phyloP scores from a whole-genome alignment of 2,329 filamentous ascomycete species.

The Plenodomus biglobosus region DNA sequence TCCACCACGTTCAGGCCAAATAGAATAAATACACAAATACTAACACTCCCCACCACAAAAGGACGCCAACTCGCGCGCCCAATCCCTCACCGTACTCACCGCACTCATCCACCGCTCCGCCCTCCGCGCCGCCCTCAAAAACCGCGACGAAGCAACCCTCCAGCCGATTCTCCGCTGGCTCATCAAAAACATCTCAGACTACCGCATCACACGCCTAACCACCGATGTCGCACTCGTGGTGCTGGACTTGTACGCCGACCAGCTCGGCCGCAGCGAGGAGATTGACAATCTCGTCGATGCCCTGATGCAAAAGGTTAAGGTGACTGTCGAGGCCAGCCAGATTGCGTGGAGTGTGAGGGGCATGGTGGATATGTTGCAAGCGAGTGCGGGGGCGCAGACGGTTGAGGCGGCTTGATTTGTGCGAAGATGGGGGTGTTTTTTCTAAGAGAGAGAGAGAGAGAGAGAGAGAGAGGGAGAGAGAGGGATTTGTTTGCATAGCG shows the following conservation, averaged over 20 bases:
- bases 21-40: slow-evolving; percentile 5
- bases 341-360: slow-evolving; percentile 78
- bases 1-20: neutral
- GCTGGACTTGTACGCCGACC: slow-evolving; percentile 83
- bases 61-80: slow-evolving; percentile 36
- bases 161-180: slow-evolving; percentile 84
- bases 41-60: slow-evolving; percentile 4
- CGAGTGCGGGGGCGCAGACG: slow-evolving; percentile 51
- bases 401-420: neutral
- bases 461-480: too few species aligned
- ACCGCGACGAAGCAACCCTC: slow-evolving; percentile 77
- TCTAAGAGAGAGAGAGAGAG: too few species aligned
- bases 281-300: slow-evolving; percentile 70
- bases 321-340: slow-evolving; percentile 81
- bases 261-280: slow-evolving; percentile 71
- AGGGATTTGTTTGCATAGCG: slow-evolving; percentile 41
- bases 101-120: slow-evolving; percentile 87
- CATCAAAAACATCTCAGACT: slow-evolving; percentile 76
- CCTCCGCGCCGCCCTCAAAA: slow-evolving; percentile 74
- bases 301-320: slow-evolving; percentile 69
- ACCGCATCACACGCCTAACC: slow-evolving; percentile 76
- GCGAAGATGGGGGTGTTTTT: too few species aligned
- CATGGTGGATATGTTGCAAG: slow-evolving; percentile 80
- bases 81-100: slow-evolving; percentile 73
- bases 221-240: slow-evolving; percentile 81